These are phyloP conservation scores for Talaromyces stipitatus DNA, from an alignment of 495 filamentous ascomycete species.

Conservation along the genomic window DNA sequence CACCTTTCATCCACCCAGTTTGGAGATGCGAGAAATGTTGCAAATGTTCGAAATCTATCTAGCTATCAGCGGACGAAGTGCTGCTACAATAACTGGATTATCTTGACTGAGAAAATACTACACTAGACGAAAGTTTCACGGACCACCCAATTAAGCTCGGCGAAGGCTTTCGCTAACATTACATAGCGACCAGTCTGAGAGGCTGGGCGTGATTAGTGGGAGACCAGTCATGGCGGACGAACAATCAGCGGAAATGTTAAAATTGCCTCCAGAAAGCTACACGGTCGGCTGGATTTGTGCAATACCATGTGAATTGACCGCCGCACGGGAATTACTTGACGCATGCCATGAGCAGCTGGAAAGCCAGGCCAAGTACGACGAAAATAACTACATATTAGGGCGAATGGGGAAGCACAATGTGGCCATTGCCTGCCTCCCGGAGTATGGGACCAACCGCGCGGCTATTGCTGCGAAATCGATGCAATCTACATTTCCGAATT, in stretches of 20 bases:
- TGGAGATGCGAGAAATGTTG: neutral
- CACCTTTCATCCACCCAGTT: neutral
- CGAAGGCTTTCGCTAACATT: neutral
- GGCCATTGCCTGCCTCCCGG: constrained; percentile 33
- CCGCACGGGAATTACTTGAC: constrained; percentile 40
- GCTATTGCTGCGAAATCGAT: constrained; percentile 30
- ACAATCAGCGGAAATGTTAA: constrained; percentile 6
- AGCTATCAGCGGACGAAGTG: constrained; percentile 1
- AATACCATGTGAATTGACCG: constrained; percentile 32
- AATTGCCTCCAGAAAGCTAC: constrained; percentile 26
- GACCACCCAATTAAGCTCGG: neutral
- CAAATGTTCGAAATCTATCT: neutral
- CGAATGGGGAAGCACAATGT: constrained; percentile 35
- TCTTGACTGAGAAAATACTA: neutral
- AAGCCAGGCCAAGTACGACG: constrained; percentile 14
- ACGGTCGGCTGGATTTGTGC: constrained; percentile 46
- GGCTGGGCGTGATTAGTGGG: neutral
- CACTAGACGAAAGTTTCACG: neutral
- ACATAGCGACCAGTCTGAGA: neutral
- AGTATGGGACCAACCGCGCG: constrained; percentile 31
- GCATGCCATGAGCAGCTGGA: constrained; percentile 26
- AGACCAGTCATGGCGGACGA: constrained; percentile 6
- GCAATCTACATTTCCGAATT: constrained; percentile 32
- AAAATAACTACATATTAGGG: constrained; percentile 34
- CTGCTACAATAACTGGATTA: neutral